A percentile compares a stretch with the other conserved stretches of the same genome.
These are phyloP conservation scores for Diaporthe vexans DNA, from an alignment of 2,329 filamentous ascomycete species.

Conservation along the genomic window DNA sequence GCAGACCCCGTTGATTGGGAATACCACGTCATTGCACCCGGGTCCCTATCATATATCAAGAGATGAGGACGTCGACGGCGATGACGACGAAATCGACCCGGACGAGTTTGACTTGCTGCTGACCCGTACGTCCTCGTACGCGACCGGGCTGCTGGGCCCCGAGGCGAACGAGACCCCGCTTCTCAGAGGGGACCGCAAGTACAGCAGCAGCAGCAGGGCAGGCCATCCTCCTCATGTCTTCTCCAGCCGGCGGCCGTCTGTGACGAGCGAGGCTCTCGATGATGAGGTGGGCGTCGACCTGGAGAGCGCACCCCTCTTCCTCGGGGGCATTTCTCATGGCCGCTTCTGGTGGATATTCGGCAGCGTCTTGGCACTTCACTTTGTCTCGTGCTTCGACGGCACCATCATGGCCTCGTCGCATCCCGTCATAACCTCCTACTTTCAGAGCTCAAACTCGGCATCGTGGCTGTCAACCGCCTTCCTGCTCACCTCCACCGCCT, in stretches of 20 bases:
- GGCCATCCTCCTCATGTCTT: conserved; percentile 18
- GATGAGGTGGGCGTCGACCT: conserved; percentile 20
- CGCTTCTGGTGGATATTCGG: conserved; percentile 75
- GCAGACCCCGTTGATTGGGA: conserved; percentile 37
- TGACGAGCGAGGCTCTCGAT: conserved; percentile 34
- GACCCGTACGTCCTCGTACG: conserved; percentile 56
- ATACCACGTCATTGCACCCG: conserved; percentile 8
- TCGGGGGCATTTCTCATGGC: conserved; percentile 61
- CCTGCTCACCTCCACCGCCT: conserved; percentile 80
- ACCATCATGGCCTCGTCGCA: conserved; percentile 88
- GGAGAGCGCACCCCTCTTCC: conserved; percentile 48
- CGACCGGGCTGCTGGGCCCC: conserved; percentile 56
- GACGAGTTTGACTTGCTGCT: conserved; percentile 55
- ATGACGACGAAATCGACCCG: conserved; percentile 46
- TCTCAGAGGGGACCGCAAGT: conserved; percentile 53
- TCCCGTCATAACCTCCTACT: conserved; percentile 84
- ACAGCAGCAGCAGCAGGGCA: conserved; percentile 44
- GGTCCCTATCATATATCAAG: not conserved
- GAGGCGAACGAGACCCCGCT: conserved; percentile 57
- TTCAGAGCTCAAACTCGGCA: conserved; percentile 81
- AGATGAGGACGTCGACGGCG: conserved; percentile 24
- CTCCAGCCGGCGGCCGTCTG: conserved; percentile 34
- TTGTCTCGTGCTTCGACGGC: conserved; percentile 77
- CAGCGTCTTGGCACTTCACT: conserved; percentile 70
- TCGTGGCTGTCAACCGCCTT: conserved; percentile 88